Percentiles rank a stretch among this genome's conserved stretches.
These are phyloP conservation scores for Botrytis fabae DNA, from an alignment of 2,329 filamentous ascomycete species.

Conservation along the genomic window DNA sequence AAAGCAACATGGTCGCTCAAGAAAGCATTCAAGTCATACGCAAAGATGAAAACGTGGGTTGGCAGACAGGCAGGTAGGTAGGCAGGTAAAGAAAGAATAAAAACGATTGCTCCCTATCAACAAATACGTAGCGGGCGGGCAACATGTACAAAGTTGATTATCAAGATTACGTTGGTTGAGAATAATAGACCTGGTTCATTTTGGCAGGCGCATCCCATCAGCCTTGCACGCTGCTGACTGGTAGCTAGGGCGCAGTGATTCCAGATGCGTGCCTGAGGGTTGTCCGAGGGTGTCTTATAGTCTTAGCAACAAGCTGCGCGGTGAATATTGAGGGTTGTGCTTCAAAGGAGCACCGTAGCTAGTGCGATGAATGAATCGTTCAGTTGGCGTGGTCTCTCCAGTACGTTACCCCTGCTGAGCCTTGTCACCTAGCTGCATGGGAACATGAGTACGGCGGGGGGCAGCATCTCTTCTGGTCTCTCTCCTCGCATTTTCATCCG, in stretches of 20 bases:
- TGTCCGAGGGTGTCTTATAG: no score
- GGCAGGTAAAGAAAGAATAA: neutral
- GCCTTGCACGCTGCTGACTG: no score
- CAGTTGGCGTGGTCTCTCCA: neutral
- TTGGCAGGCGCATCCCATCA: no score
- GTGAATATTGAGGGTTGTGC: neutral
- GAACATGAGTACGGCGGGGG: neutral
- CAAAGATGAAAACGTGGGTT: slow-evolving; percentile 17
- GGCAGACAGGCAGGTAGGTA: no score
- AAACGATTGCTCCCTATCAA: neutral
- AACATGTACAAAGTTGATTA: neutral
- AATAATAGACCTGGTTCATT: neutral
- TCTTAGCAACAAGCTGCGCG: no score
- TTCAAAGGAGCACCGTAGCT: slow-evolving; percentile 8
- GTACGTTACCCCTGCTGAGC: no score
- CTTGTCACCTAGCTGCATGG: slow-evolving; percentile 1
- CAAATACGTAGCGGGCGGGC: neutral
- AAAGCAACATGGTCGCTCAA: slow-evolving; percentile 41
- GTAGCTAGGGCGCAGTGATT: no score
- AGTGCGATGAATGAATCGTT: slow-evolving; percentile 7
- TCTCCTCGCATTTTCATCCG: neutral
- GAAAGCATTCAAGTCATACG: slow-evolving; percentile 31
- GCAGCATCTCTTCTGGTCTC: neutral
- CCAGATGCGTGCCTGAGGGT: no score
- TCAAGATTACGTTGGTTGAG: neutral